Percentiles rank a stretch among this genome's conserved stretches.
Evolutionary conservation across 75 land plant species (phyloP).

Genomic region (Cryptomeria japonica): DNA sequence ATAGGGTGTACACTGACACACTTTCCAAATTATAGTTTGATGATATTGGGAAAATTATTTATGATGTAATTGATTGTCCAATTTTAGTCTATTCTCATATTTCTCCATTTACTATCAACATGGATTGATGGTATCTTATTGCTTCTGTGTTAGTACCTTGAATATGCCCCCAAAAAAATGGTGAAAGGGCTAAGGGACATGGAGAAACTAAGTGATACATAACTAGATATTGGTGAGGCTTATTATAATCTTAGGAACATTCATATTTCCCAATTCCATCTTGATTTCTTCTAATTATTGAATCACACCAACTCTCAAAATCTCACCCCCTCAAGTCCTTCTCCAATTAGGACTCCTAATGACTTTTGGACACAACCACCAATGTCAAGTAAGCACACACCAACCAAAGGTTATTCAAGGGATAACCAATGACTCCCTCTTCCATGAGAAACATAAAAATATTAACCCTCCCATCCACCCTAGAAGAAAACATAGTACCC

Average conservation of each 20-base stretch:
- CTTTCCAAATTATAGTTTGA: not conserved
- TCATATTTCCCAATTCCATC: no score
- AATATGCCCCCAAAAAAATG: slow-evolving; percentile 63
- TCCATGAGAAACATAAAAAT: no score
- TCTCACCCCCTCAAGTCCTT: no score
- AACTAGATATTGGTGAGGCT: slow-evolving; percentile 71
- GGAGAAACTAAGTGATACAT: slow-evolving; percentile 89
- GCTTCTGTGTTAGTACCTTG: slow-evolving; percentile 48
- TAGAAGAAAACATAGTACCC: no score
- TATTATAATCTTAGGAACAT: slow-evolving; percentile 87
- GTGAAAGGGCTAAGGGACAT: slow-evolving; percentile 73
- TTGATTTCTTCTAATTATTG: no score
- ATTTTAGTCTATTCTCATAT: not conserved
- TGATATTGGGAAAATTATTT: not conserved
- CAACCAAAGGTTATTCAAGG: no score
- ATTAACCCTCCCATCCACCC: no score
- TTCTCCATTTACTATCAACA: not conserved
- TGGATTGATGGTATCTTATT: slow-evolving; percentile 4
- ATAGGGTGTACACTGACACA: not conserved
- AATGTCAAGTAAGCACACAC: no score
- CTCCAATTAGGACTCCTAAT: no score
- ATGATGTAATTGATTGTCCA: not conserved
- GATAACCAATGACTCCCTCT: no score
- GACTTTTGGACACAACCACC: no score
- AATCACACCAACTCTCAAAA: no score